Evolutionary conservation across 2,329 filamentous ascomycete genomes (phyloP), one percentile per base, ranked within the genome.

Genomic region (Fusarium torulosum): DNA sequence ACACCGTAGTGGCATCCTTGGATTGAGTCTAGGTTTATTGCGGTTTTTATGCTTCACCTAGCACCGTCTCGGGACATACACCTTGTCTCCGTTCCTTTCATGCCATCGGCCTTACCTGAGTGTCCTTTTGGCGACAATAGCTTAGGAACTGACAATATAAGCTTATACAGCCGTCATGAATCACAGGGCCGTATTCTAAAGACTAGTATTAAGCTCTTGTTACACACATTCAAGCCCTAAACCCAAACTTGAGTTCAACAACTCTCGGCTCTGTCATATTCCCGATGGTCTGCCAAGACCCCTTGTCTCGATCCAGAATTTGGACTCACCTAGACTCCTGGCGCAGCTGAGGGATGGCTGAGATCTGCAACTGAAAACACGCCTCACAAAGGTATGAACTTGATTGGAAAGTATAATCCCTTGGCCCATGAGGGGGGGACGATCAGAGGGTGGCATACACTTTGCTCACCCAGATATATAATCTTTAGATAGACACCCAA

Each of bases 141-240:
- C 43, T 51, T 5, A 3, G 1, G 8, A 5, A 4, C 1, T 7
- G 17, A 1, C 9, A 10, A 1, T 4, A 10, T 2, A 54, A 17
- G 14, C 15, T 19, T 3, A 21, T 6, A 8, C 2, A 10, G 7
- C 47, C 10, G 15, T 42, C 42, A 29, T 7, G 2, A 4, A 19
- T 25, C 44, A 0, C 19, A 3, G 15, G 6, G 7, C 15, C 13
- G 20, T 15, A 37, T 53, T 37, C 29, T 23, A 37, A 19, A 6
- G 3, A 2, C 31, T 11, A 14, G 14, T 17, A 23, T 19, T 9
- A 33, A 55, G 19, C 17, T 45, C 20, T 1, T 9, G 23, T 44
- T 20, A 27, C 33, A 3, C 19, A 33, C 10, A 35, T 29, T 20
- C 15, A 17, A 8, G n/a, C 17, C 21, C 31, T 6, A 15, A 19